Base-by-base conservation (phyloP, 2,329 filamentous ascomycete species). In the Boeremia exigua region DNA sequence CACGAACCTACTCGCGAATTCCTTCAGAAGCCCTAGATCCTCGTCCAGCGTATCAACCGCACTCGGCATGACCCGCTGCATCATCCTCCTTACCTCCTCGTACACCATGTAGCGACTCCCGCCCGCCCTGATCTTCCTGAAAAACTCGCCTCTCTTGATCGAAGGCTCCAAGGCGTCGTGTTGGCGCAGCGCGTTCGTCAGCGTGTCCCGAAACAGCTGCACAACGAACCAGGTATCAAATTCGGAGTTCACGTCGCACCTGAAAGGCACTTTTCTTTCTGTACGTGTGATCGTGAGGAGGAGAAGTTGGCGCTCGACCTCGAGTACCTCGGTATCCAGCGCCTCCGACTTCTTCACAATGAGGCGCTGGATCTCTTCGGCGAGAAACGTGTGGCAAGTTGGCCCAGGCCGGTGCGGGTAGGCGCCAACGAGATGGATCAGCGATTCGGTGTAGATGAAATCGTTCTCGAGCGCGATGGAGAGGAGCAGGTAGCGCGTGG, bases 361-460 rank as follows among this genome's bases (percentile, higher is more conserved):
- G 67, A 68, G 44, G 3, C 45, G 27, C 1, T 29, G 50, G 4
- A 69, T 53, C 0, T 48, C 46, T 7, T 44, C 36, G 2, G 63
- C 54, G 0, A 69, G 50, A 2, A 29, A 27, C 17, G 29, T 58
- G 7, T 14, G 44, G 6, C 39, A 52, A 1, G 60, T 67, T 9
- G 51, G 47, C 48, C 48, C 39, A 14, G 27, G 42, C 8, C 33
- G 33, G 28, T 19, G 19, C 56, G 74, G 71, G 19, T 67, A 63
- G 0, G 51, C 75, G 47, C 75, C 73, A 1, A 68, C 63, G 7
- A 77, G 50, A 55, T 79, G 74, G 15, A 75, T 67, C 2, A 76
- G 61, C 12, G 71, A 66, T 45, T 78, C 76, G 6, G 69, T 69
- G 58, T 73, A 78, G 11, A 78, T 68, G 1, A 53, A 44, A 1